These are phyloP conservation scores for Erythrophleum ivorense DNA, from an alignment of 331 rosid species.

Conservation along the genomic window DNA sequence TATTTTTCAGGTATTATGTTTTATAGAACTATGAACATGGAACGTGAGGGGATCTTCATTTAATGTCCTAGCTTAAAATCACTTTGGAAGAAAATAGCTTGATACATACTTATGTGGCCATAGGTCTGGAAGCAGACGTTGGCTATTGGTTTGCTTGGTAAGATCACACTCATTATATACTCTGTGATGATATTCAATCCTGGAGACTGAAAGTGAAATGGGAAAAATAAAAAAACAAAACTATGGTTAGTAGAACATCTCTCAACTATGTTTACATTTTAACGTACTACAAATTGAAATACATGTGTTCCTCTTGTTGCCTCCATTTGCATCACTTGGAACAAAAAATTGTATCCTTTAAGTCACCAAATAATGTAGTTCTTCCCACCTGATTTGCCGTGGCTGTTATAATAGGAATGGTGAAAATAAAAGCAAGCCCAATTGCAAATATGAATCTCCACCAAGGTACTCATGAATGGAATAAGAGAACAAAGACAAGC, in stretches of 20 bases:
- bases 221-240: background rate
- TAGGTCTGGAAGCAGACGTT: constrained; percentile 64
- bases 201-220: constrained; percentile 46
- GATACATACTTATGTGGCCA: constrained; percentile 61
- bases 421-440: constrained; percentile 47
- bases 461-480: constrained; percentile 81
- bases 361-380: background rate
- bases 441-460: constrained; percentile 81
- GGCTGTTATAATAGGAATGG: constrained; percentile 50
- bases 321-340: background rate
- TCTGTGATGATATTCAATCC: constrained; percentile 59
- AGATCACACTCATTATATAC: constrained; percentile 53
- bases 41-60: constrained; percentile 66
- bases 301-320: background rate
- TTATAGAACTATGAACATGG: constrained; percentile 66
- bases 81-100: constrained; percentile 52
- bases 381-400: constrained; percentile 48
- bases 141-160: constrained; percentile 62
- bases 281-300: too few relatives aligned
- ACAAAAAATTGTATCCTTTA: background rate
- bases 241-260: background rate
- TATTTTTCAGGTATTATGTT: too few relatives aligned
- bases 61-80: constrained; percentile 65
- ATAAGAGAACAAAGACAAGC: constrained; percentile 53
- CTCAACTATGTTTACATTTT: background rate